A percentile compares a stretch with the other conserved stretches of the same genome.
Evolutionary conservation across 768 basidiomycete species (phyloP).

Genomic region (Suillus alpinus): DNA sequence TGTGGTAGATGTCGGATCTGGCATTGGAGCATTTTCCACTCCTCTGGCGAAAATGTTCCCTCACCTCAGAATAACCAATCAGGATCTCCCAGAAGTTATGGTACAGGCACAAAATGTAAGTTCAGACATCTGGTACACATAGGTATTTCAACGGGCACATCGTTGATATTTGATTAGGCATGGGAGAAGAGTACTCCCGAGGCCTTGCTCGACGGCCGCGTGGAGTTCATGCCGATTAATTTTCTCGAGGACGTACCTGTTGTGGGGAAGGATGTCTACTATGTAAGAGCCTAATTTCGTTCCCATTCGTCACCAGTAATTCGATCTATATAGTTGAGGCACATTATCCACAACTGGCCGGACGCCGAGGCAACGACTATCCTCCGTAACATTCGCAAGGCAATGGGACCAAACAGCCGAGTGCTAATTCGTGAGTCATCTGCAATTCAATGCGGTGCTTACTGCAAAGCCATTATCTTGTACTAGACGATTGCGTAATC

Average conservation of each 20-base stretch:
- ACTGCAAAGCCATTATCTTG: not conserved
- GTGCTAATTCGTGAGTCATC: constrained; percentile 31
- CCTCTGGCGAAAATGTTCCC: constrained; percentile 25
- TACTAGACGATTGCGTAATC: constrained; percentile 22
- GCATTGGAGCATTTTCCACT: constrained; percentile 27
- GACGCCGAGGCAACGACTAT: constrained; percentile 30
- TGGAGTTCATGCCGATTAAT: constrained; percentile 18
- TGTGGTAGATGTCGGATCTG: constrained; percentile 29
- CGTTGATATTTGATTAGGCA: constrained; percentile 1
- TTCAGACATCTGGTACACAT: not conserved
- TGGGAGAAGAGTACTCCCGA: constrained; percentile 17
- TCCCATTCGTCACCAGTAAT: not conserved
- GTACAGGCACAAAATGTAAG: constrained; percentile 19
- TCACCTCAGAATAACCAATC: constrained; percentile 23
- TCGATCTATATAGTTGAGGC: constrained; percentile 17
- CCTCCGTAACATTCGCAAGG: constrained; percentile 26
- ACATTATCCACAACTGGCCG: constrained; percentile 37
- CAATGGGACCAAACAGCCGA: constrained; percentile 28
- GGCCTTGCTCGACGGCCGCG: constrained; percentile 13
- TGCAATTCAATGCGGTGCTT: not conserved
- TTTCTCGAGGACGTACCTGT: constrained; percentile 19
- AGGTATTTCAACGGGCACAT: not conserved
- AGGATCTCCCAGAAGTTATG: constrained; percentile 29
- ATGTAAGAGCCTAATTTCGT: constrained; percentile 10
- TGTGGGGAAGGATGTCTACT: constrained; percentile 21